A percentile compares a stretch with the other conserved stretches of the same genome.
Evolutionary conservation across 768 basidiomycete genomes (phyloP).

Genomic region (Xerocomellus chrysenteron): DNA sequence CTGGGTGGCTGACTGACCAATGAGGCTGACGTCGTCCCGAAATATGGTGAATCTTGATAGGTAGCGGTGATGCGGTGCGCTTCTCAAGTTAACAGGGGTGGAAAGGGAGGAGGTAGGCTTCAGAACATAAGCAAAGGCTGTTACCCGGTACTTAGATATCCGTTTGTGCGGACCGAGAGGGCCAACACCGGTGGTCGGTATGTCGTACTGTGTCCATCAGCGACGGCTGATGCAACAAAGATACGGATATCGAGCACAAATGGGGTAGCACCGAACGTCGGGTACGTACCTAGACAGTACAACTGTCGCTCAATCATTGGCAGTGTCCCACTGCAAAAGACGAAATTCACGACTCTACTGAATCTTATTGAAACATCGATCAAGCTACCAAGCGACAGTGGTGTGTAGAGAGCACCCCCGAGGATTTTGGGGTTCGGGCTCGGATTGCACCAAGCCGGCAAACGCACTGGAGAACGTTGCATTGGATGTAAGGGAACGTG

Average conservation of each 20-base stretch:
- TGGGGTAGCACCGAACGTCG: no score
- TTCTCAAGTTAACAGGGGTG: background rate
- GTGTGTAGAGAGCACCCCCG: background rate
- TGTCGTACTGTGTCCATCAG: background rate
- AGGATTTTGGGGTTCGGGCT: background rate
- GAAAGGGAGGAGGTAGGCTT: no score
- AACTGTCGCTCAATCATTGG: background rate
- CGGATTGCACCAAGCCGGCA: background rate
- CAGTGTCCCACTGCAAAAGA: background rate
- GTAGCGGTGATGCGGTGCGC: background rate
- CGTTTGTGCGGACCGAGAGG: background rate
- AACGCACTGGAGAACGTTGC: background rate
- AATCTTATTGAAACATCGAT: background rate
- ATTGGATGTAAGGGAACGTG: background rate
- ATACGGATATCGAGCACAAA: background rate
- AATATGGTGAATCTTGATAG: background rate
- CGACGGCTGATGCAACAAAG: background rate
- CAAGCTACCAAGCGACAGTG: background rate
- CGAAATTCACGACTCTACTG: no score
- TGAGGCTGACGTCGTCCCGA: slow-evolving; percentile 13
- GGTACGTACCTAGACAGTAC: no score
- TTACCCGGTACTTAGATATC: background rate
- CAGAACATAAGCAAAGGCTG: background rate
- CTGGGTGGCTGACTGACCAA: slow-evolving; percentile 9
- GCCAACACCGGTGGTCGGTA: no score